phyloP scores from a whole-genome alignment of 2,329 filamentous ascomycete species.

The Triangularia verruculosa region DNA sequence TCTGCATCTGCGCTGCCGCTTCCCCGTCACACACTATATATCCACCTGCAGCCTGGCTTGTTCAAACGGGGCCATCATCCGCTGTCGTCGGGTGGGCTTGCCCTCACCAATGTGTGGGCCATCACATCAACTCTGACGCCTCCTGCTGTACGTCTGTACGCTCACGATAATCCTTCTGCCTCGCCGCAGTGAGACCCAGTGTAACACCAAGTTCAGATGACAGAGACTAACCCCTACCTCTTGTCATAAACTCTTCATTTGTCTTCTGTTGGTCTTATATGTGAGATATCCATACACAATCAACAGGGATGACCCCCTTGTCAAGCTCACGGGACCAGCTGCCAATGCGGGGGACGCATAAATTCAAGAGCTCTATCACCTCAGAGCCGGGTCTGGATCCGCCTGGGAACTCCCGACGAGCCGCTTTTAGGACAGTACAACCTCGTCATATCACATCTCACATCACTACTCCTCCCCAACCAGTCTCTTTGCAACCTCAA shows the following conservation, averaged over 20 bases:
- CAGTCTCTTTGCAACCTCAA: constrained; percentile 50
- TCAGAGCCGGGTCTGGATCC: background rate
- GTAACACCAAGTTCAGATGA: background rate
- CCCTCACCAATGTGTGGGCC: background rate
- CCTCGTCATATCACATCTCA: background rate
- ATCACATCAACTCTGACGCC: background rate
- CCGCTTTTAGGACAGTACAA: background rate
- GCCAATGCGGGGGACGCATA: background rate
- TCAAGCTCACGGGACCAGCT: background rate
- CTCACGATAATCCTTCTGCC: background rate
- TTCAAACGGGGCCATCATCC: background rate
- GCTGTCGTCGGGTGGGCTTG: background rate
- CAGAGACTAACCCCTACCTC: background rate
- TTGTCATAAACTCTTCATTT: background rate
- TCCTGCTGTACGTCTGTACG: background rate
- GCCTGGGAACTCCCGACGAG: background rate
- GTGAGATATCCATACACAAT: background rate
- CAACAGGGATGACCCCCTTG: background rate
- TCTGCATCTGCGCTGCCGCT: background rate
- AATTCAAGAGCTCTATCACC: background rate
- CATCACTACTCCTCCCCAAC: background rate
- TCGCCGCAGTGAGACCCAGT: background rate
- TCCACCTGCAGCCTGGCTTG: background rate
- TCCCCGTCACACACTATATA: background rate
- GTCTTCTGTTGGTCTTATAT: background rate